These are phyloP conservation scores for Baudoinia panamericana DNA, from an alignment of 495 filamentous ascomycete species.

Conservation along the genomic window DNA sequence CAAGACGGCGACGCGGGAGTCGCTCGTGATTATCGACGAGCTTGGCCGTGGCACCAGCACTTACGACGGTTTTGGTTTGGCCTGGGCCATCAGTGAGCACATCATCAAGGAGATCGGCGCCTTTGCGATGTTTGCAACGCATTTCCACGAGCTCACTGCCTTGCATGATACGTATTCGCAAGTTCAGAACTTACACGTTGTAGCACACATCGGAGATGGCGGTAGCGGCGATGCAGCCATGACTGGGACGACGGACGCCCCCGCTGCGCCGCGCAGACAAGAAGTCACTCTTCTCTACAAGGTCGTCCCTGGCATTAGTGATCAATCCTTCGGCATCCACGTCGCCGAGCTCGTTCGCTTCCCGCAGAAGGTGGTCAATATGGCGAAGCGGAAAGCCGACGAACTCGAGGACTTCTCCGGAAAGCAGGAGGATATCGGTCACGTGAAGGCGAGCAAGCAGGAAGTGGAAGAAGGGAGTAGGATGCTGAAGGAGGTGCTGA, in stretches of 20 bases:
- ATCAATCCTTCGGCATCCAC: conserved; percentile 96
- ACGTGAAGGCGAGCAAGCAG: conserved; percentile 52
- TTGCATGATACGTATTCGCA: conserved; percentile 71
- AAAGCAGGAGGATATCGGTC: conserved; percentile 43
- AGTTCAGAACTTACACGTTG: conserved; percentile 88
- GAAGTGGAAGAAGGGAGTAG: conserved; percentile 86
- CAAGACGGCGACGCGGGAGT: conserved; percentile 87
- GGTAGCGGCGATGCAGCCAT: conserved; percentile 10
- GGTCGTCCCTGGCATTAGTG: conserved; percentile 86
- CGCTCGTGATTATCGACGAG: conserved; percentile 96
- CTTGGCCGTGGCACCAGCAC: conserved; percentile 96
- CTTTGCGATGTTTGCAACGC: conserved; percentile 88
- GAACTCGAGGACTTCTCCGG: conserved; percentile 93
- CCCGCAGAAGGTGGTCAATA: conserved; percentile 91
- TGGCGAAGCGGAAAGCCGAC: conserved; percentile 96
- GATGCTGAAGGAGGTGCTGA: conserved; percentile 70
- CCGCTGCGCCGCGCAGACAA: conserved; percentile 40
- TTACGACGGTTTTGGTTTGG: conserved; percentile 95
- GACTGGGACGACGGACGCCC: conserved; percentile 26
- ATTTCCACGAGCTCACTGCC: conserved; percentile 96
- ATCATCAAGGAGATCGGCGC: conserved; percentile 91
- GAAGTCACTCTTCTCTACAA: conserved; percentile 96
- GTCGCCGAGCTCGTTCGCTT: conserved; percentile 97
- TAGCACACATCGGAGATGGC: conserved; percentile 72
- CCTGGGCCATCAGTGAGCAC: conserved; percentile 97